Evolutionary conservation across 306 rosid species (phyloP), one percentile per base, ranked within the genome.

Genomic region (Arachis hypogaea): DNA sequence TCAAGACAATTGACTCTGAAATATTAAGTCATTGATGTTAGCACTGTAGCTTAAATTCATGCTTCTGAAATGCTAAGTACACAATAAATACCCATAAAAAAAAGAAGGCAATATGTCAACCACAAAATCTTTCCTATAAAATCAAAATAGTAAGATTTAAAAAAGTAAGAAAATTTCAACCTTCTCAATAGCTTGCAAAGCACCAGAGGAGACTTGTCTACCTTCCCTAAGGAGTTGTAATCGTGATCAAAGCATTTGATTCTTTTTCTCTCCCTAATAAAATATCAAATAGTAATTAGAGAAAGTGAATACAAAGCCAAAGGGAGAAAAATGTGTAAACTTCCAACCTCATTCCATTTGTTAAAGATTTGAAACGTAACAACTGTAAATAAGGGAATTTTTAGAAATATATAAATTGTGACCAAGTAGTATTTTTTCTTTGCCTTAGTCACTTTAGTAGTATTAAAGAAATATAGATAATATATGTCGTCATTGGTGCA

Each of bases 221-320:
- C 68, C 86, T 79, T 83, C 77, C 81, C 58, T 92, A 36, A 89
- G 82, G 51, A 22, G 60, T 74, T 87, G 84, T 45, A 89, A 62
- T 38, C 68, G 86, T 22, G 72, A 75, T 22, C 81, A 83, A 51
- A 59, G 51, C 72, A 44, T 66, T 51, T 61, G 80, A 77, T 87
- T 92, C 69, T 75, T 84, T 66, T 86, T 84, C 81, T 86, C 87
- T n/a, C 81, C 96, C 97, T 92, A 68, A 18, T 7, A 58, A 66
- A 62, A 33, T 33, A 33, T 8, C 9, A 51, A 29, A 52, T 7
- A 69, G 69, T 33, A 40, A 58, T 62, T 22, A 70, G 73, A 47
- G 9, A 16, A 60, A 66, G 22, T 29, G 41, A 59, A 57, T 28
- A 63, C 65, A 52, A 68, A 47, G 38, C 38, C 38, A 33, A 33